Conservation (phyloP, 176 grass and related monocot species). For the Melocanna baccifera region DNA sequence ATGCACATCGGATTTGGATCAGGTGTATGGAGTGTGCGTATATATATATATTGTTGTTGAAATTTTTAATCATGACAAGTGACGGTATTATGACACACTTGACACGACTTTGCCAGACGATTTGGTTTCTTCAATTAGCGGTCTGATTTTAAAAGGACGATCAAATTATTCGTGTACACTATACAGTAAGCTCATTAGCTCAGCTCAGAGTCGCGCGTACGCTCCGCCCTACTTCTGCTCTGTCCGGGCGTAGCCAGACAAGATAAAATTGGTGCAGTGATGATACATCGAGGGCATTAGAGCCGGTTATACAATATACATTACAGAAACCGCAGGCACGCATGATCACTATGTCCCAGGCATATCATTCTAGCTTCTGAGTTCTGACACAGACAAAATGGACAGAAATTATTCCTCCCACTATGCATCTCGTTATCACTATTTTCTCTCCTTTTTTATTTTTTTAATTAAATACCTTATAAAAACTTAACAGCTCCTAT, state of each 20-base stretch:
- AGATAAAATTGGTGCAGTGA: slow-evolving; percentile 27
- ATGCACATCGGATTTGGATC: too few relatives aligned
- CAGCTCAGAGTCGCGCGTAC: background rate
- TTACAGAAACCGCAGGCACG: slow-evolving; percentile 16
- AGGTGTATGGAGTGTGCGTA: too few relatives aligned
- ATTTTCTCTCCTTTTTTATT: too few relatives aligned
- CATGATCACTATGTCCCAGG: slow-evolving; percentile 18
- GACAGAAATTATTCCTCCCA: background rate
- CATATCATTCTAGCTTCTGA: background rate
- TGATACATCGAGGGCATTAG: slow-evolving; percentile 3
- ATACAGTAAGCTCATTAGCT: background rate
- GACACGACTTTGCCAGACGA: background rate
- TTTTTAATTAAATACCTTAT: too few relatives aligned
- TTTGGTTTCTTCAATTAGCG: background rate
- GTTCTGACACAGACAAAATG: slow-evolving; percentile 22
- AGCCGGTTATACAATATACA: background rate
- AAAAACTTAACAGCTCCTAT: too few relatives aligned
- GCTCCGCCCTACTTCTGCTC: background rate
- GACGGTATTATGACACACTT: background rate
- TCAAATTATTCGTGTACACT: background rate
- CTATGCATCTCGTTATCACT: too few relatives aligned
- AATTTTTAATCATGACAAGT: background rate
- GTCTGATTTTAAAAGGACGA: background rate
- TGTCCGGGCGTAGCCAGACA: slow-evolving; percentile 13
- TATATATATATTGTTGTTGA: background rate